Evolutionary conservation across 129 eudicot species (phyloP).

Genomic region (Oenanthe sinensis): DNA sequence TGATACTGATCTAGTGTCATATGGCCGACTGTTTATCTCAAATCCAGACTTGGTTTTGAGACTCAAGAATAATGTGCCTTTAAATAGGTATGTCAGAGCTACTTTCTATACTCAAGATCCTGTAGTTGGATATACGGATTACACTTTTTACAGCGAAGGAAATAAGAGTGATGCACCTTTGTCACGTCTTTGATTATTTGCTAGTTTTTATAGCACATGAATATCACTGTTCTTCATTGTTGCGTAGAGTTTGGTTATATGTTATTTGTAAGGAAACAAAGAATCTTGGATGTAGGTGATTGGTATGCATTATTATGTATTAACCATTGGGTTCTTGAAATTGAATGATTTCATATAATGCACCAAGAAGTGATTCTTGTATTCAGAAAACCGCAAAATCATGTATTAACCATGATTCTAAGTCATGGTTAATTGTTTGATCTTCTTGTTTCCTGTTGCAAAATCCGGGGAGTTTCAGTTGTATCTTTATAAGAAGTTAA

Average conservation of each 20-base stretch:
- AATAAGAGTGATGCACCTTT: conserved; percentile 10
- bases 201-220: neutral
- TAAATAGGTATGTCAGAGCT: conserved; percentile 54
- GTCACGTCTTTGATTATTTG: conserved; percentile 34
- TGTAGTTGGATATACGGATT: conserved; percentile 80
- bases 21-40: conserved; percentile 68
- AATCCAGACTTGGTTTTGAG: conserved; percentile 78
- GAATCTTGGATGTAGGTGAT: neutral
- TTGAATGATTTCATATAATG: neutral
- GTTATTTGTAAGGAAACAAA: neutral
- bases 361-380: neutral
- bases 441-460: neutral
- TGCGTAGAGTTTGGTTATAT: neutral
- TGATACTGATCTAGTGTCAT: conserved; percentile 88
- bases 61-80: conserved; percentile 56
- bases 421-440: neutral
- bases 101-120: conserved; percentile 89
- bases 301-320: neutral
- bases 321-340: neutral
- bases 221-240: neutral
- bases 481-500: neutral
- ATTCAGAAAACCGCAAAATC: neutral
- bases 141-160: conserved; percentile 50
- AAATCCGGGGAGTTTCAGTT: neutral
- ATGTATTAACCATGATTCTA: too few species aligned